Evolutionary conservation across 1,284 basidiomycete species (phyloP).

Genomic region (Hemileia vastatrix): DNA sequence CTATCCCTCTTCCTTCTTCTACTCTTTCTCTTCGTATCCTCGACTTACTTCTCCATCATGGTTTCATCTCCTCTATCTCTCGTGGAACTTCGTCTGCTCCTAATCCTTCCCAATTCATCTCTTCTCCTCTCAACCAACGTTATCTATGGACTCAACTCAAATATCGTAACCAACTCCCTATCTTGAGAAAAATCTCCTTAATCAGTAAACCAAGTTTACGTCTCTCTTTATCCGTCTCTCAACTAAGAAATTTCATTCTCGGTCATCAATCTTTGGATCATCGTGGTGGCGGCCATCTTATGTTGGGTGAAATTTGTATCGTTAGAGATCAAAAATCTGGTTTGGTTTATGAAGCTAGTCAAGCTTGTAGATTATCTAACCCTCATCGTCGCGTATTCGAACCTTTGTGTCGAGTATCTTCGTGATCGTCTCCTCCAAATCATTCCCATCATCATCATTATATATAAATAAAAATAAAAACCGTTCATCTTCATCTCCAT

Average conservation of each 20-base stretch:
- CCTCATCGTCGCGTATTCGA: no score
- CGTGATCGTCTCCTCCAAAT: no score
- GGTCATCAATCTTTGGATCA: no score
- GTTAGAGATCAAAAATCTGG: no score
- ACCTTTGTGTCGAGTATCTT: no score
- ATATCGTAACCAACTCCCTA: conserved; percentile 16
- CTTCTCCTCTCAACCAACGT: conserved; percentile 2
- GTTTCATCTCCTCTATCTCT: conserved; percentile 69
- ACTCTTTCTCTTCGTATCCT: conserved; percentile 73
- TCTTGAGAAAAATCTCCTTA: not conserved
- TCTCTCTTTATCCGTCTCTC: not conserved
- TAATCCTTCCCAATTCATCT: not conserved
- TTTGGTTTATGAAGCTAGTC: no score
- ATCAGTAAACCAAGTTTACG: conserved; percentile 17
- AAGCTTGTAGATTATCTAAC: no score
- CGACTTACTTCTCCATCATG: conserved; percentile 71
- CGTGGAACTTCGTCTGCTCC: conserved; percentile 64
- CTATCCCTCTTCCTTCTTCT: conserved; percentile 63
- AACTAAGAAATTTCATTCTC: conserved; percentile 1
- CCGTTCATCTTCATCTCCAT: no score
- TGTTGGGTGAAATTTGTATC: conserved; percentile 17
- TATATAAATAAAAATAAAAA: no score
- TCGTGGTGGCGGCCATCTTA: not conserved
- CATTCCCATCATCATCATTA: no score
- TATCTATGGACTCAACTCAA: conserved; percentile 18